Evolutionary conservation across 2,329 filamentous ascomycete species (phyloP), one percentile per base, ranked within the genome.

Genomic region (Penicillium sp.): DNA sequence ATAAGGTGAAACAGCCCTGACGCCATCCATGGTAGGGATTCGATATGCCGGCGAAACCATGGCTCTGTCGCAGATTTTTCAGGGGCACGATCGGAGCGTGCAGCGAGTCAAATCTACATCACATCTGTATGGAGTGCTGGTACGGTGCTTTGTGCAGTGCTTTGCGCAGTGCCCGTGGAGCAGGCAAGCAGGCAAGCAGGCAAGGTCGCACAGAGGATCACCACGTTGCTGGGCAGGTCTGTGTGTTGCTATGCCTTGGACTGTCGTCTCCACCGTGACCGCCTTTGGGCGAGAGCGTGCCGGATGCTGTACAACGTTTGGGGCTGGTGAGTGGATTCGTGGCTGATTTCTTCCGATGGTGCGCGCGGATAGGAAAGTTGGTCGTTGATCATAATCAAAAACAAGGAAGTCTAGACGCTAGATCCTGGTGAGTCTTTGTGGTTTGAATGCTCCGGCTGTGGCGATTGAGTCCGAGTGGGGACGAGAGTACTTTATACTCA

Each of bases 1-100:
- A 45, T 45, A 45, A 45, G 42, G 42, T 45, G 42, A 45, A 45
- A 45, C 42, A 19, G 42, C 5, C 42, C 18, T 45, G 42, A 45
- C 42, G 42, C 42, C n/a, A 45, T 45, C 42, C 42, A 5, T 45
- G 42, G 42, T 21, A n/a, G 24, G 5, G 11, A 45, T 19, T 21
- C 19, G 42, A 29, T 31, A 31, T 45, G 16, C 19, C 19, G 16
- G n/a, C 11, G 14, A 28, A 44, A 44, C 40, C 42, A 45, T 26
- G 42, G 42, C 26, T 45, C 24, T 31, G 26, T 31, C 26, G 28
- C 28, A 45, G 42, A 45, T 45, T 45, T 45, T 45, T 45, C 42
- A 45, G 26, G 42, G 42, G 42, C 11, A 45, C 14, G 23, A 37
- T 19, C 16, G 4, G 18, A 14, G n/a, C n/a, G n/a, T n/a, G n/a